These are phyloP conservation scores for Zalerion maritima DNA, from an alignment of 495 filamentous ascomycete genomes.

Conservation along the genomic window DNA sequence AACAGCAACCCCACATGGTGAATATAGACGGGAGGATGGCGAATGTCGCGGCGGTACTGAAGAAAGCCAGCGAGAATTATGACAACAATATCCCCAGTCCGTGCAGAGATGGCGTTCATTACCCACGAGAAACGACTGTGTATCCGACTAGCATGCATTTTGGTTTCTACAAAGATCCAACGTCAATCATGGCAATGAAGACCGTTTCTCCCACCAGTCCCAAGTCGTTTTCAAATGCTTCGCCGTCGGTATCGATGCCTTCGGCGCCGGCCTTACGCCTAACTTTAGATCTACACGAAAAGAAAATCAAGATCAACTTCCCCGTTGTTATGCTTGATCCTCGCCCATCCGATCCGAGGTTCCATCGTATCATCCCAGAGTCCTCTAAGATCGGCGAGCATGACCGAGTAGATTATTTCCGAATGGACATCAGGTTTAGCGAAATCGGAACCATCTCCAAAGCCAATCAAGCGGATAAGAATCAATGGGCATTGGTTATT, in stretches of 20 bases:
- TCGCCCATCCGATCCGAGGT: conserved; percentile 12
- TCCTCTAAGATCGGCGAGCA: too few relatives aligned
- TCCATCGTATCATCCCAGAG: too few relatives aligned
- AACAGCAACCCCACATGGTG: too few relatives aligned
- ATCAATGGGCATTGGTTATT: conserved; percentile 39
- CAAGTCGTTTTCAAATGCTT: too few relatives aligned
- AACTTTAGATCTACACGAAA: conserved; percentile 27
- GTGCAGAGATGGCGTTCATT: conserved; percentile 13
- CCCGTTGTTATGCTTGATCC: conserved; percentile 21
- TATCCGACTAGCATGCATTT: conserved; percentile 28
- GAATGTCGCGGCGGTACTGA: too few relatives aligned
- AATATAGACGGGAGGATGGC: too few relatives aligned
- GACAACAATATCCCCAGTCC: conserved; percentile 9
- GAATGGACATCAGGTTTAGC: too few relatives aligned
- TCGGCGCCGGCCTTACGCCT: conserved; percentile 9
- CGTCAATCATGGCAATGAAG: conserved; percentile 36
- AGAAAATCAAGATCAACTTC: conserved; percentile 31
- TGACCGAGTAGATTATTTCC: too few relatives aligned
- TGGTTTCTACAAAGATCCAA: conserved; percentile 33
- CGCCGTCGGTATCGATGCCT: too few relatives aligned
- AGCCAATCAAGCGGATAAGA: too few relatives aligned
- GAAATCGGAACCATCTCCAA: too few relatives aligned
- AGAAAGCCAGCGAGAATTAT: too few relatives aligned
- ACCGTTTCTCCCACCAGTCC: conserved; percentile 9
- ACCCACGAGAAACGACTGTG: conserved; percentile 17